Evolutionary conservation across 495 filamentous ascomycete genomes (phyloP).

Genomic region (Parachaetomium inaequale): DNA sequence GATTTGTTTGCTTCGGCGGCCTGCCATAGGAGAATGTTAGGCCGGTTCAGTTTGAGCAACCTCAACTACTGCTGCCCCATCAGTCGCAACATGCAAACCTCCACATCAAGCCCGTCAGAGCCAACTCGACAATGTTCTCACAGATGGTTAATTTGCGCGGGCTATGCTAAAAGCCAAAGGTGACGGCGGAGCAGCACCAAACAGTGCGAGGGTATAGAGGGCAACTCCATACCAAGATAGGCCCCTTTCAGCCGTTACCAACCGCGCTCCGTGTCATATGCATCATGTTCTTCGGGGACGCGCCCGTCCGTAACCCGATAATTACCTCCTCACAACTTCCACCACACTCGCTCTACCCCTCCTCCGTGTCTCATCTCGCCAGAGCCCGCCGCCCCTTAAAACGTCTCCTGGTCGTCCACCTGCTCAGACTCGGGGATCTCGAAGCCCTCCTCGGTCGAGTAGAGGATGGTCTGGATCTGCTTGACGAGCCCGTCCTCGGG

Average conservation of each 20-base stretch:
- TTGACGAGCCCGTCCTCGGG: constrained; percentile 86
- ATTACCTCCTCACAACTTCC: constrained; percentile 15
- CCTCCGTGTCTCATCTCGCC: neutral
- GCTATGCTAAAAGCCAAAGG: constrained; percentile 28
- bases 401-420: constrained; percentile 71
- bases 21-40: too few relatives aligned
- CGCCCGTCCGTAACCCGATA: neutral
- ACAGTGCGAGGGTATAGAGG: constrained; percentile 30
- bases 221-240: constrained; percentile 20
- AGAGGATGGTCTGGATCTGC: constrained; percentile 92
- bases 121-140: constrained; percentile 14
- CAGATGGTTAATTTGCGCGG: constrained; percentile 20
- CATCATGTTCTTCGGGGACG: constrained; percentile 12
- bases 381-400: constrained; percentile 42
- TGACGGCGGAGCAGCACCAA: constrained; percentile 19
- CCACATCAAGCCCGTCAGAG: neutral
- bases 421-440: constrained; percentile 73
- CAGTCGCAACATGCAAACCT: neutral
- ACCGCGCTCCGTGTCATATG: constrained; percentile 22
- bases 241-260: constrained; percentile 15
- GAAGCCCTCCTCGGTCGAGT: constrained; percentile 92
- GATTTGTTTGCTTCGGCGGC: too few relatives aligned
- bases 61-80: too few relatives aligned
- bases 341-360: neutral
- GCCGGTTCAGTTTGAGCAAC: neutral